Conservation (phyloP, 2,329 filamentous ascomycete species). For the Fusarium lateritium region DNA sequence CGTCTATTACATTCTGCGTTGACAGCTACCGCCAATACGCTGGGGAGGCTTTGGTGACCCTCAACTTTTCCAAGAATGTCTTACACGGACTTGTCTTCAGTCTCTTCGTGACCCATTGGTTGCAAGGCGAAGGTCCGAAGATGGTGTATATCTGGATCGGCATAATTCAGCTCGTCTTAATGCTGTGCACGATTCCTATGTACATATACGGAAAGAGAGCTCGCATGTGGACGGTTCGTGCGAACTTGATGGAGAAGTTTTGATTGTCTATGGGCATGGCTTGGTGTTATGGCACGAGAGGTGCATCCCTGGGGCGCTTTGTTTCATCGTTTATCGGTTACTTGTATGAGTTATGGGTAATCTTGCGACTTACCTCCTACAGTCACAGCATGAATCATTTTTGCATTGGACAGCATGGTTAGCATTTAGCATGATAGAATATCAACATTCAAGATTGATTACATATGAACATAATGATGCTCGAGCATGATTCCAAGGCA, state of each 20-base stretch:
- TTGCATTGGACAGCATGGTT: constrained; percentile 10
- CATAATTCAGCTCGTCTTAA: constrained; percentile 83
- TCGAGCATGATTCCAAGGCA: neutral
- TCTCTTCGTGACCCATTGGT: constrained; percentile 89
- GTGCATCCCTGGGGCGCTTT: constrained; percentile 10
- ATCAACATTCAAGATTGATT: neutral
- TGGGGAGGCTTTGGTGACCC: constrained; percentile 91
- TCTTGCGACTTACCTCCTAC: constrained; percentile 12
- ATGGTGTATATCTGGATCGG: constrained; percentile 87
- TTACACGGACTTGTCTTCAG: constrained; percentile 92
- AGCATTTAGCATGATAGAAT: constrained; percentile 3
- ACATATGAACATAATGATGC: neutral
- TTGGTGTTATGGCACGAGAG: constrained; percentile 21
- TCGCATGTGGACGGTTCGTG: constrained; percentile 93
- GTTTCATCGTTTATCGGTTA: constrained; percentile 5
- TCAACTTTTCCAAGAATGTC: constrained; percentile 96
- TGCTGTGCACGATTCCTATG: constrained; percentile 87
- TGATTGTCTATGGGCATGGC: constrained; percentile 39
- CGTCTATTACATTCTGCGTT: constrained; percentile 92
- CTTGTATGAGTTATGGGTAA: constrained; percentile 9
- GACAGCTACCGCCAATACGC: constrained; percentile 95
- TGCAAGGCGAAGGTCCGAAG: constrained; percentile 81
- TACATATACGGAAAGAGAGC: constrained; percentile 93
- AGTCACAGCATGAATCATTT: constrained; percentile 1
- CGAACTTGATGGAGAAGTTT: constrained; percentile 87